Evolutionary conservation across 257 asterid genomes (phyloP), one percentile per base, ranked within the genome.

Genomic region (Thymus mandschuricus): DNA sequence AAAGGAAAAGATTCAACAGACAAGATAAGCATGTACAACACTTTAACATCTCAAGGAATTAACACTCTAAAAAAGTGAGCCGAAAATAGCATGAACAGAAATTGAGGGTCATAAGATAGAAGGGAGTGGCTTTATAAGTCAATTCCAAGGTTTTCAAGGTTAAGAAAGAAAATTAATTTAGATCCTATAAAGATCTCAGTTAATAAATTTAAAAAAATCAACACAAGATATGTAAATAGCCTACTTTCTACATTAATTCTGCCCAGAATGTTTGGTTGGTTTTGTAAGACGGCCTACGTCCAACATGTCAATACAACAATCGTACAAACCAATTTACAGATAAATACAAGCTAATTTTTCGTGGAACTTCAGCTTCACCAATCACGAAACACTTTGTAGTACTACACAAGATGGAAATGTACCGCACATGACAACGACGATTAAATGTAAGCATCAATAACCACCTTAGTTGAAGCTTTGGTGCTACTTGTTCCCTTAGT

Each of bases 381-480:
- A 30, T 56, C 29, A 68, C 21, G 46, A 54, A 21, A 58, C 50
- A 31, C 60, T 28, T 44, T 33, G 35, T 5, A 35, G 55, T 69
- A 33, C 43, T 49, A 73, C 4, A n/a, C 15, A 15, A 44, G 38
- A 21, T 50, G 34, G 21, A 70, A 7, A 72, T 57, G 56, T n/a
- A 41, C 64, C 35, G 51, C 44, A 15, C 73, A 77, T 56, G 58
- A 66, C 31, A 31, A 15, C 46, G 48, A 76, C 38, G 41, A 35
- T 30, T 31, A 29, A 66, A 64, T 44, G 44, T 63, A 68, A 63
- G 69, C 60, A 63, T 51, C 41, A 59, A 55, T 41, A 46, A 83
- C 59, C 79, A 91, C 99, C 97, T 95, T 95, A 6, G 97, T 82
- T 29, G 95, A 82, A 76, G 89, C 84, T 86, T 91, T 95, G 81